phyloP scores from a whole-genome alignment of 2,329 filamentous ascomycete species.

The Diaporthe sp. region DNA sequence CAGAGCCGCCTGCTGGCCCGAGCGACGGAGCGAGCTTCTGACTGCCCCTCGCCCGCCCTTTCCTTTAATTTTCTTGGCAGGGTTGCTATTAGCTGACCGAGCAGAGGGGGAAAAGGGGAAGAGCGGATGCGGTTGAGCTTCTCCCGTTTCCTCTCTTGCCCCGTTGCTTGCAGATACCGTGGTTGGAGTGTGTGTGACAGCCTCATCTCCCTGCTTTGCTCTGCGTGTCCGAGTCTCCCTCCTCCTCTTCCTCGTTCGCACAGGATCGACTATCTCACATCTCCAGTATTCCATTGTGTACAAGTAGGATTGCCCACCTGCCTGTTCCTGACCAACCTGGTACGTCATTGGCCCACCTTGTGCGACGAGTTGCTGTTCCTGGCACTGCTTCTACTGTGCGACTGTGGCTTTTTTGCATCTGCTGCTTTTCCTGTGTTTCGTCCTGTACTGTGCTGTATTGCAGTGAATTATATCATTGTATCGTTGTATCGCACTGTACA shows the following conservation, averaged over 20 bases:
- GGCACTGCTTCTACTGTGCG: background rate
- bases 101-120: background rate
- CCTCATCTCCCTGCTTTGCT: background rate
- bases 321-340: constrained; percentile 14
- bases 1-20: constrained; percentile 19
- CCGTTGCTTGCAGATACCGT: background rate
- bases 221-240: background rate
- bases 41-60: constrained; percentile 11
- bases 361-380: background rate
- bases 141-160: no score
- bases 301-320: background rate
- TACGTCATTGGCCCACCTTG: constrained; percentile 27
- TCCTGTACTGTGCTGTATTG: background rate
- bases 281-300: background rate
- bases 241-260: background rate
- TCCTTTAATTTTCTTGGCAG: background rate
- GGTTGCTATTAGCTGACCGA: background rate
- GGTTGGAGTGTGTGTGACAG: background rate
- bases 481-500: background rate
- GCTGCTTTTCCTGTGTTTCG: background rate
- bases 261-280: background rate
- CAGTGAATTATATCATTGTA: background rate
- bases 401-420: background rate
- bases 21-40: constrained; percentile 16
- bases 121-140: background rate